phyloP scores from a whole-genome alignment of 148 eudicot genomes.

The Arbutus unedo region DNA sequence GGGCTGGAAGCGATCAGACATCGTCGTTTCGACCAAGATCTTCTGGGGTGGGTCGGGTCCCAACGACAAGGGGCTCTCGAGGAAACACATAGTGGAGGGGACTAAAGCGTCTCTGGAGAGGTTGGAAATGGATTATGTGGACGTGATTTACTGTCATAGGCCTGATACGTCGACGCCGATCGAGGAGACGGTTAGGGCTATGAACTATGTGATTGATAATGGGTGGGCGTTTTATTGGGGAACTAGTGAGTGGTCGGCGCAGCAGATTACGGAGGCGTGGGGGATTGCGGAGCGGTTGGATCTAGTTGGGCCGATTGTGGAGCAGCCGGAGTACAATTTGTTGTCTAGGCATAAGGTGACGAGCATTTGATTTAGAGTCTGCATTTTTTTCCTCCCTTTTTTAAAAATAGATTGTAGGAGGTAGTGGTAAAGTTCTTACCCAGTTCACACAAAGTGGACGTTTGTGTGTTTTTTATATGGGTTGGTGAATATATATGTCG shows the following conservation, averaged over 20 bases:
- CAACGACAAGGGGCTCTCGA: constrained; percentile 76
- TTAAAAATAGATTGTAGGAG: no score
- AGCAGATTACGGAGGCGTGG: constrained; percentile 98
- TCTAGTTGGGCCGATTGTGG: constrained; percentile 83
- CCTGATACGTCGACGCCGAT: constrained; percentile 78
- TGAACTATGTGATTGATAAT: constrained; percentile 88
- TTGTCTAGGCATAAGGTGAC: constrained; percentile 79
- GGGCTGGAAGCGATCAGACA: constrained; percentile 88
- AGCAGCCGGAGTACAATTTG: constrained; percentile 95
- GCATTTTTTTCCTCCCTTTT: no score
- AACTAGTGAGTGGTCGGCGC: constrained; percentile 98
- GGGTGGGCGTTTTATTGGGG: constrained; percentile 99
- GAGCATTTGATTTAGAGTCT: no score
- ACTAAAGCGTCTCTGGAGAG: constrained; percentile 70
- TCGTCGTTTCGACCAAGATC: constrained; percentile 88
- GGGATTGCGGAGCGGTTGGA: constrained; percentile 68
- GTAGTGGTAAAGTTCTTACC: no score
- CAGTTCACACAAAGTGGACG: no score
- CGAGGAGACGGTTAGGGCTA: constrained; percentile 97
- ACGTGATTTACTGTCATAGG: constrained; percentile 77
- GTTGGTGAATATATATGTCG: no score
- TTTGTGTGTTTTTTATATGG: no score
- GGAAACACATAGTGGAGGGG: constrained; percentile 85
- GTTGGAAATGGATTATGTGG: constrained; percentile 86
- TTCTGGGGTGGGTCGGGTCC: constrained; percentile 98